Evolutionary conservation across 139 green algal species (phyloP).

Genomic region (Chlamydomonas schloesseri): DNA sequence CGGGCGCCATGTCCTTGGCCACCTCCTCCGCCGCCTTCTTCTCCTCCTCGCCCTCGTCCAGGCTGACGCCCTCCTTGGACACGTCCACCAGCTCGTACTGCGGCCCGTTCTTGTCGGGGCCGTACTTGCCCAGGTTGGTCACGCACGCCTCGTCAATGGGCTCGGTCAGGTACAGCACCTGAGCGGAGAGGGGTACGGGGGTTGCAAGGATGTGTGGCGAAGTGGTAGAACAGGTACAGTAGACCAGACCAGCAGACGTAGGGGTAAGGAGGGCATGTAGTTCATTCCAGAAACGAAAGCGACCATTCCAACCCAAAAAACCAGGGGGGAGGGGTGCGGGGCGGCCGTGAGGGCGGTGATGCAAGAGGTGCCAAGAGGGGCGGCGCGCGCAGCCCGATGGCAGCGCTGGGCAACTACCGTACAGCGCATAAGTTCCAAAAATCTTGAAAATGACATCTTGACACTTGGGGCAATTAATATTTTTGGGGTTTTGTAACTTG

Average conservation of each 20-base stretch:
- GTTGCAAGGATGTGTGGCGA: neutral
- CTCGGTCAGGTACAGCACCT: constrained; percentile 95
- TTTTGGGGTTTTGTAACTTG: too few relatives aligned
- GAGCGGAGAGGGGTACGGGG: neutral
- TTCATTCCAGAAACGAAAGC: too few relatives aligned
- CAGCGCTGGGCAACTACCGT: too few relatives aligned
- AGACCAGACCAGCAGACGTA: too few relatives aligned
- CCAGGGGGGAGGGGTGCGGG: neutral
- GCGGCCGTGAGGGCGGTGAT: neutral
- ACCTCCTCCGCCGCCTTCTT: constrained; percentile 33
- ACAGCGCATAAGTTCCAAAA: too few relatives aligned
- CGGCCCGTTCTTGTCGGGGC: constrained; percentile 59
- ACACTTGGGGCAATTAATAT: too few relatives aligned
- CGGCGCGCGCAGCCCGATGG: too few relatives aligned
- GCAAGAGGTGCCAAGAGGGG: too few relatives aligned
- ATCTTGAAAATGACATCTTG: too few relatives aligned
- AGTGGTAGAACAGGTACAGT: too few relatives aligned
- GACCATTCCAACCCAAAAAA: too few relatives aligned
- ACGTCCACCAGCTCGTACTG: constrained; percentile 90
- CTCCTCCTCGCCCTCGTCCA: constrained; percentile 41
- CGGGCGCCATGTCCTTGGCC: constrained; percentile 70
- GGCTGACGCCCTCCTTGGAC: constrained; percentile 87
- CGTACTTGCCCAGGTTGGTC: constrained; percentile 86
- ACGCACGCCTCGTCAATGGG: constrained; percentile 95
- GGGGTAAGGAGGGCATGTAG: too few relatives aligned